These are phyloP conservation scores for Naganishia sp. DNA, from an alignment of 1,284 basidiomycete genomes.

Conservation along the genomic window DNA sequence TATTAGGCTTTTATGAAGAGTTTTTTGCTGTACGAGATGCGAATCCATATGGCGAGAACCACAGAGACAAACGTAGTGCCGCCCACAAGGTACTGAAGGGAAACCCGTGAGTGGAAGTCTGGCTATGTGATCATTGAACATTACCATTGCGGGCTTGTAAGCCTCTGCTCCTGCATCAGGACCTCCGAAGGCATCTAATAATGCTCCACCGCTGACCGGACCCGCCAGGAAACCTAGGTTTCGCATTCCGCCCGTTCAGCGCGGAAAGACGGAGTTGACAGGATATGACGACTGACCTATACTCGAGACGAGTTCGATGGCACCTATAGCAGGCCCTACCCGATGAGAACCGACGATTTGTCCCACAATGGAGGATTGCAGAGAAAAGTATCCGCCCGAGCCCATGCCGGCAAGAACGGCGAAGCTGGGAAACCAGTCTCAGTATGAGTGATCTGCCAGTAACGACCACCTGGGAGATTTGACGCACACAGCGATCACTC, in stretches of 20 bases:
- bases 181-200: slow-evolving; percentile 37
- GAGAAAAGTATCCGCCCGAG: slow-evolving; percentile 37
- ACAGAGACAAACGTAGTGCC: slow-evolving; percentile 20
- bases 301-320: slow-evolving; percentile 33
- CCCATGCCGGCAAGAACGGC: slow-evolving; percentile 34
- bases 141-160: slow-evolving; percentile 36
- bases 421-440: slow-evolving; percentile 24
- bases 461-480: not conserved
- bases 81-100: slow-evolving; percentile 24
- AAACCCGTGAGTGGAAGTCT: not conserved
- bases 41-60: slow-evolving; percentile 22
- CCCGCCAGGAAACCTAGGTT: slow-evolving; percentile 34
- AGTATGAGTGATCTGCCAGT: not conserved
- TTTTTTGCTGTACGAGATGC: slow-evolving; percentile 18
- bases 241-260: not conserved
- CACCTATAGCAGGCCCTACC: slow-evolving; percentile 31
- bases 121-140: not conserved
- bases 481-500: slow-evolving; percentile 32
- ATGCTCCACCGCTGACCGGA: slow-evolving; percentile 34
- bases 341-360: slow-evolving; percentile 35
- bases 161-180: slow-evolving; percentile 31
- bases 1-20: slow-evolving; percentile 25
- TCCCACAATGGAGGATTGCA: slow-evolving; percentile 35
- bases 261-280: no score
- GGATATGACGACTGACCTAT: slow-evolving; percentile 11